A percentile compares a stretch with the other conserved stretches of the same genome.
Conservation (phyloP, 1,284 basidiomycete species). For the Xerocomus minutiporus region DNA sequence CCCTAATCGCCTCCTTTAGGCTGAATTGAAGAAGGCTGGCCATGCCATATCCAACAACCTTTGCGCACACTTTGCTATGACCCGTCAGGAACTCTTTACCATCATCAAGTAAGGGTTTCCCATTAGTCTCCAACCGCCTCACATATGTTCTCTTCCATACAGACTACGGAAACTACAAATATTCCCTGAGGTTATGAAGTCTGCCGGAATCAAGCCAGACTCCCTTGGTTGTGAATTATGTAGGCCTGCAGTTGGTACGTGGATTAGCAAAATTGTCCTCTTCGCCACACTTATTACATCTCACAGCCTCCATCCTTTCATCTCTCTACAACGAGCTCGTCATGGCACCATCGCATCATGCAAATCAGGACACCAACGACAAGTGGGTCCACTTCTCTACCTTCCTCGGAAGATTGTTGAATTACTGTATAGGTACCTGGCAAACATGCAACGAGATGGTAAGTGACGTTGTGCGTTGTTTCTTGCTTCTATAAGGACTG, state of each 20-base stretch:
- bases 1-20: constrained; percentile 33
- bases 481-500: neutral
- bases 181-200: constrained; percentile 54
- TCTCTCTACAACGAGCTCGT: constrained; percentile 69
- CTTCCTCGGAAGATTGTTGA: neutral
- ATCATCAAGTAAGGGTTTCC: constrained; percentile 46
- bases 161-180: constrained; percentile 61
- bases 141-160: neutral
- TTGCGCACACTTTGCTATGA: constrained; percentile 68
- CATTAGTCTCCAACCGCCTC: neutral
- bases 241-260: constrained; percentile 58
- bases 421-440: constrained; percentile 45
- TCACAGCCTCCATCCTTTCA: constrained; percentile 48
- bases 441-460: constrained; percentile 75
- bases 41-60: constrained; percentile 58
- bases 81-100: constrained; percentile 65
- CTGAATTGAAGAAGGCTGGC: constrained; percentile 69
- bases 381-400: constrained; percentile 10
- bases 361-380: constrained; percentile 72
- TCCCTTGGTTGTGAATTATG: constrained; percentile 71
- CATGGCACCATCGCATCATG: constrained; percentile 60
- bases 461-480: constrained; percentile 3
- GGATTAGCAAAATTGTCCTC: neutral
- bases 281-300: neutral
- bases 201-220: constrained; percentile 46